A percentile compares a stretch with the other conserved stretches of the same genome.
Conservation (phyloP, 2,329 filamentous ascomycete genomes). For the Hypoxylon sp. region DNA sequence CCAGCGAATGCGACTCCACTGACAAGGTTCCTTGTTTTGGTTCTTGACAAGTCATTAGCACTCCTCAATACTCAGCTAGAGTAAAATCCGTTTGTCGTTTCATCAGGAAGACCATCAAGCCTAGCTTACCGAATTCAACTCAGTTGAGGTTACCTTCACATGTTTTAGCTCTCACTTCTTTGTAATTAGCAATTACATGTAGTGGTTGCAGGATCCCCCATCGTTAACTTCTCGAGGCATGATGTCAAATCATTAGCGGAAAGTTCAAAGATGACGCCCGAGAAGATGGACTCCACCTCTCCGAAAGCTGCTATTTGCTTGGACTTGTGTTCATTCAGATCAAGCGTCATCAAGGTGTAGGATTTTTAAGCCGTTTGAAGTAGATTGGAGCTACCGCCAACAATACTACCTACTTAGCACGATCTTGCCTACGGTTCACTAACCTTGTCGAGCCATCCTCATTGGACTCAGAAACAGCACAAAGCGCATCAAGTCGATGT, state of each 20-base stretch:
- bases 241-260: slow-evolving; percentile 5
- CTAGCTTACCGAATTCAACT: not conserved
- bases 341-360: not conserved
- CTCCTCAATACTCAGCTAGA: slow-evolving; percentile 4
- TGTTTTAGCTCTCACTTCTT: not conserved
- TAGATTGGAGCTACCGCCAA: slow-evolving; percentile 5
- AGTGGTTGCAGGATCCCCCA: not conserved
- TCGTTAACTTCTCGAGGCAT: slow-evolving; percentile 1
- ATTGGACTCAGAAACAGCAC: not conserved
- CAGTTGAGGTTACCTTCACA: not conserved
- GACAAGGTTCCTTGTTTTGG: slow-evolving; percentile 5
- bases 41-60: slow-evolving; percentile 19
- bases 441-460: not conserved
- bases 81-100: not conserved
- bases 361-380: slow-evolving; percentile 8
- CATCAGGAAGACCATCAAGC: not conserved
- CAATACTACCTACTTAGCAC: slow-evolving; percentile 6
- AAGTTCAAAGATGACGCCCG: slow-evolving; percentile 1
- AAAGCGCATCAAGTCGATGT: not conserved
- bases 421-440: not conserved
- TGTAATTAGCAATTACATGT: not conserved
- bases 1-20: slow-evolving; percentile 9
- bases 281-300: slow-evolving; percentile 12
- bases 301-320: slow-evolving; percentile 5
- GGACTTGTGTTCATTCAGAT: slow-evolving; percentile 3